phyloP scores from a whole-genome alignment of 1,284 basidiomycete species.

The Cryptococcus maquisensis region DNA sequence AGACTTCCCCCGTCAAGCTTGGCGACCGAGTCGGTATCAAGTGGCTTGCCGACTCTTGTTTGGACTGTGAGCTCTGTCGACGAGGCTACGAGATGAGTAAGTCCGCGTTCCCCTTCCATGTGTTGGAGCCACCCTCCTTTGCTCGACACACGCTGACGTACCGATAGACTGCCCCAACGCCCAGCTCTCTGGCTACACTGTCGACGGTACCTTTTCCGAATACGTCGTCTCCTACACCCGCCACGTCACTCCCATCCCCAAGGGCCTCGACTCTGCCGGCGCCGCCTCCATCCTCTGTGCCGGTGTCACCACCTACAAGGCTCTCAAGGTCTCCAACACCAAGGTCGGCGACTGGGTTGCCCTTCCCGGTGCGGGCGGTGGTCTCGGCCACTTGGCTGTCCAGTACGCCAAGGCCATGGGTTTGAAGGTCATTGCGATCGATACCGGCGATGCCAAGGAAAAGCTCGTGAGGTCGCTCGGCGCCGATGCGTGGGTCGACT shows the following conservation, averaged over 20 bases:
- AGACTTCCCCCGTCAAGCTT: conserved; percentile 53
- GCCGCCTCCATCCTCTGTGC: conserved; percentile 82
- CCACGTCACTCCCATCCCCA: conserved; percentile 72
- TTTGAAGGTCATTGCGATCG: conserved; percentile 73
- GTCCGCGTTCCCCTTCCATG: not conserved
- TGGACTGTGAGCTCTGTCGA: conserved; percentile 69
- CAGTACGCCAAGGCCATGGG: conserved; percentile 46
- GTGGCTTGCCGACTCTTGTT: conserved; percentile 65
- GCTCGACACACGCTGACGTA: not conserved
- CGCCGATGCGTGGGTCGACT: conserved; percentile 76
- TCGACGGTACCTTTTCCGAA: conserved; percentile 80
- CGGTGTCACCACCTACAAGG: conserved; percentile 62
- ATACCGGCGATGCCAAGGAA: conserved; percentile 69
- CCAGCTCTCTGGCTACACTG: conserved; percentile 65
- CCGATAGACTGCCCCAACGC: conserved; percentile 55
- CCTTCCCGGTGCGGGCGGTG: conserved; percentile 55
- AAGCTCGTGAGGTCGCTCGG: conserved; percentile 48
- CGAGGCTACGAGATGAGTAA: conserved; percentile 58
- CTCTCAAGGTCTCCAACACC: conserved; percentile 69
- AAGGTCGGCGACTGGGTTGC: conserved; percentile 75
- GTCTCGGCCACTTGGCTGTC: conserved; percentile 20
- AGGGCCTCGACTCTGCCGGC: conserved; percentile 59
- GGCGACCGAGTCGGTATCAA: conserved; percentile 85
- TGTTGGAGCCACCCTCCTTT: not conserved
- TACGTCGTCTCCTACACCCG: conserved; percentile 58